phyloP scores from a whole-genome alignment of 2,329 filamentous ascomycete species.

The Gremmenia infestans region DNA sequence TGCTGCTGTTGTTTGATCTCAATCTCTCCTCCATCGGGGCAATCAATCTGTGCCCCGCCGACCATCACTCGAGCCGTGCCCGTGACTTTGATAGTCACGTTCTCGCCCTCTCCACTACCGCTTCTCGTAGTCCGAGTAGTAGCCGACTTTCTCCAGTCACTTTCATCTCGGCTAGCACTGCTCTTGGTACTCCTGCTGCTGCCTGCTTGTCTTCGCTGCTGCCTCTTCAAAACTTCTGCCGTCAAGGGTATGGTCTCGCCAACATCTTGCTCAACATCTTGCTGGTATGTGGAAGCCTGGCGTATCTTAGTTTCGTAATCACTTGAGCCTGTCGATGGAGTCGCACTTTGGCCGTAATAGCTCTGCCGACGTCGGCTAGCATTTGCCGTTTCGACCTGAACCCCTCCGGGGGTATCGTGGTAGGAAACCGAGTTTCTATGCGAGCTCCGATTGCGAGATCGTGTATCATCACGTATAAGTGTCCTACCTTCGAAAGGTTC shows the following conservation, averaged over 20 bases:
- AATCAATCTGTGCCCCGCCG: constrained; percentile 53
- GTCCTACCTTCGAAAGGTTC: constrained; percentile 5
- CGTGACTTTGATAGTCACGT: constrained; percentile 57
- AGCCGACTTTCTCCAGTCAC: constrained; percentile 56
- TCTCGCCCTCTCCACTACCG: constrained; percentile 47
- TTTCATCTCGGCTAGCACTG: constrained; percentile 58
- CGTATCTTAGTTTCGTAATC: constrained; percentile 43
- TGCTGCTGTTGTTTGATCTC: constrained; percentile 44
- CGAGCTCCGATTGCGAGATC: constrained; percentile 21
- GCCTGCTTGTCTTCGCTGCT: constrained; percentile 43
- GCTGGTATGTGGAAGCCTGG: constrained; percentile 47
- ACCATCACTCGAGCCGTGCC: constrained; percentile 52
- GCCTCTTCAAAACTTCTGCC: constrained; percentile 43
- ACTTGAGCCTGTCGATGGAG: constrained; percentile 5
- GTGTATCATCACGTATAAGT: constrained; percentile 10
- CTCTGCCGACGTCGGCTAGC: constrained; percentile 24
- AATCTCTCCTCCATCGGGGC: constrained; percentile 54
- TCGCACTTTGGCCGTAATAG: constrained; percentile 23
- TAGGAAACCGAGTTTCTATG: constrained; percentile 27
- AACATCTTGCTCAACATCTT: constrained; percentile 48
- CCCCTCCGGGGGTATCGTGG: constrained; percentile 16
- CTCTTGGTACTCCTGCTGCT: constrained; percentile 51
- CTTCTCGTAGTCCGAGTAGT: constrained; percentile 53
- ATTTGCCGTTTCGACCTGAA: constrained; percentile 24
- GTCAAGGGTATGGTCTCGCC: constrained; percentile 48